Percentiles rank a stretch among this genome's conserved stretches.
phyloP scores from a whole-genome alignment of 2,329 filamentous ascomycete genomes.

The Pseudonectria buxi region DNA sequence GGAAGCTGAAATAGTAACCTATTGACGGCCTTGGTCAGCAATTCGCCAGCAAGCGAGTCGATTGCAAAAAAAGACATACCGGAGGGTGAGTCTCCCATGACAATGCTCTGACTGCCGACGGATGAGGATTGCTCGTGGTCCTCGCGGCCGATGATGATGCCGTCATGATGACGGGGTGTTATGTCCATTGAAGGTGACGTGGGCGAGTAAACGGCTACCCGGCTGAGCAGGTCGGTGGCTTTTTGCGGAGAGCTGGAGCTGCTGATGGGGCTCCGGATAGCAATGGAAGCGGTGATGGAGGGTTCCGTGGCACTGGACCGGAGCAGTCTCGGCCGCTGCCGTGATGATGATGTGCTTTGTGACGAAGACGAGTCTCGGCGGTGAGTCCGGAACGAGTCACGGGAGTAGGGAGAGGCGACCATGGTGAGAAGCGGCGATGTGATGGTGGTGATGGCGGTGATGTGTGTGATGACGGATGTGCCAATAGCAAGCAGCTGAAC shows the following conservation, averaged over 20 bases:
- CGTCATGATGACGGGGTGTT: constrained; percentile 13
- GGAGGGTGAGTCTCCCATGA: constrained; percentile 21
- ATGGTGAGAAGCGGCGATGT: constrained; percentile 6
- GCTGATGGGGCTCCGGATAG: constrained; percentile 44
- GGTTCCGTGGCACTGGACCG: constrained; percentile 51
- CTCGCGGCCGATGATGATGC: constrained; percentile 17
- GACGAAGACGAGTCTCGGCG: constrained; percentile 20
- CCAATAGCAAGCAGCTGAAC: neutral
- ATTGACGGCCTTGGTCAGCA: constrained; percentile 26
- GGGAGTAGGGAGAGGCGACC: constrained; percentile 21
- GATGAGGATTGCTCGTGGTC: constrained; percentile 12
- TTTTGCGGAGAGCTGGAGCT: constrained; percentile 41
- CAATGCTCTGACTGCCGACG: constrained; percentile 15
- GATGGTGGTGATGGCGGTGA: neutral
- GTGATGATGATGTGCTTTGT: constrained; percentile 13
- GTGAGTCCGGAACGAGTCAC: constrained; percentile 19
- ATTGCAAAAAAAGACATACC: constrained; percentile 10
- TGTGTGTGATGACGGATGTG: neutral
- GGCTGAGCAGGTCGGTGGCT: constrained; percentile 49
- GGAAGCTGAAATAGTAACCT: constrained; percentile 64
- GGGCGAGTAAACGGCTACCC: constrained; percentile 43
- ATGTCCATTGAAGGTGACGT: too few relatives aligned
- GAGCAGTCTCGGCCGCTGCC: constrained; percentile 46
- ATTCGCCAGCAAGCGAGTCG: constrained; percentile 14
- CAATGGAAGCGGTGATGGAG: constrained; percentile 50